Conservation (phyloP, 805 yeast genomes). For the Lipomyces kockii region DNA sequence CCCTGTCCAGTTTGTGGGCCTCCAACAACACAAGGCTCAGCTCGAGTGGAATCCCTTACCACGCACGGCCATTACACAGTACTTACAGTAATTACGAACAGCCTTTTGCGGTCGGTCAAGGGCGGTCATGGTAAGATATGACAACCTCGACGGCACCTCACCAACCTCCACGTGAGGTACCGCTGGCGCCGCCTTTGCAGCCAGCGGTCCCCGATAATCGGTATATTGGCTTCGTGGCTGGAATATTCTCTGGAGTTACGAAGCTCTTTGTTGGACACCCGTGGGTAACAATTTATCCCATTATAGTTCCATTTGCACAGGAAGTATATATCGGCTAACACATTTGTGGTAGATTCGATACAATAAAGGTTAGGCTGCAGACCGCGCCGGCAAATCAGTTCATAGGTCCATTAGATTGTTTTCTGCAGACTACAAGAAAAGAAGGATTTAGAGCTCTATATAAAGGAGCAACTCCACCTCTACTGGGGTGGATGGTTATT, state of each 20-base stretch:
- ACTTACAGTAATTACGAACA: too few relatives aligned
- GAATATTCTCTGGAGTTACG: slow-evolving; percentile 72
- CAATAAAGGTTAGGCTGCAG: slow-evolving; percentile 45
- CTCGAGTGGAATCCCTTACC: too few relatives aligned
- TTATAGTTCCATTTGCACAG: too few relatives aligned
- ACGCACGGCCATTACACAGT: too few relatives aligned
- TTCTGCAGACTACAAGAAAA: slow-evolving; percentile 65
- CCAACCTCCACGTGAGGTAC: slow-evolving; percentile 3
- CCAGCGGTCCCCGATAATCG: slow-evolving; percentile 27
- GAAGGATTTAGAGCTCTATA: slow-evolving; percentile 82
- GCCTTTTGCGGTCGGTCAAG: too few relatives aligned
- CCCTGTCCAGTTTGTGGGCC: too few relatives aligned
- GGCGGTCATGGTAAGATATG: too few relatives aligned
- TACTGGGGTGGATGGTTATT: slow-evolving; percentile 90
- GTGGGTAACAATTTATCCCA: too few relatives aligned
- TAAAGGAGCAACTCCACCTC: slow-evolving; percentile 90
- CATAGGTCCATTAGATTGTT: slow-evolving; percentile 83
- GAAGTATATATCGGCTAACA: background rate
- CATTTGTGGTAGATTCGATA: slow-evolving; percentile 60
- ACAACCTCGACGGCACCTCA: too few relatives aligned
- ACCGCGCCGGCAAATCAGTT: slow-evolving; percentile 65
- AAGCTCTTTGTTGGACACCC: slow-evolving; percentile 76
- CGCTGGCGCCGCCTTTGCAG: slow-evolving; percentile 30
- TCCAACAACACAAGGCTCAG: too few relatives aligned
- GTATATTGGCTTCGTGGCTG: slow-evolving; percentile 60